Conservation (phyloP, 768 basidiomycete species). For the Tricholoma sp. region DNA sequence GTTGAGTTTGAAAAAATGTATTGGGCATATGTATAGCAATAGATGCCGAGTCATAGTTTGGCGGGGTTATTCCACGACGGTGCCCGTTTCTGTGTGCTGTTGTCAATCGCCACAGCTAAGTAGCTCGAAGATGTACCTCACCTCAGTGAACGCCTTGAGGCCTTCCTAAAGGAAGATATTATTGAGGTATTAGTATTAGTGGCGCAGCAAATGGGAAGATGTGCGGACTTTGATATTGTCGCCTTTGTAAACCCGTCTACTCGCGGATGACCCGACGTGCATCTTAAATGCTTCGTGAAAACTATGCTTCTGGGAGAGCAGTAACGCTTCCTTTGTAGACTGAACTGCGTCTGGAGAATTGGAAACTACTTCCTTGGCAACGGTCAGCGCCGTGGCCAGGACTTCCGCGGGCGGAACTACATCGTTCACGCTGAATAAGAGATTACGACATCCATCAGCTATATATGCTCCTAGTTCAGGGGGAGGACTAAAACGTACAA, state of each 20-base stretch:
- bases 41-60: slow-evolving; percentile 35
- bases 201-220: slow-evolving; percentile 3
- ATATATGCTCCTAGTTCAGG: not conserved
- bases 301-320: slow-evolving; percentile 49
- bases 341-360: slow-evolving; percentile 82
- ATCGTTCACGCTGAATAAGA: slow-evolving; percentile 54
- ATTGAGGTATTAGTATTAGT: no score
- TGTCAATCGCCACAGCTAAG: not conserved
- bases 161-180: slow-evolving; percentile 59
- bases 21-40: not conserved
- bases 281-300: slow-evolving; percentile 44
- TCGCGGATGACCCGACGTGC: slow-evolving; percentile 42
- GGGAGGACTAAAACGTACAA: slow-evolving; percentile 49
- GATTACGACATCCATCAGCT: not conserved
- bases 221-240: slow-evolving; percentile 62
- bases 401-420: slow-evolving; percentile 57
- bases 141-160: slow-evolving; percentile 62
- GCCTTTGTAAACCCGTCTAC: slow-evolving; percentile 51
- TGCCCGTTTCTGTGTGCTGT: slow-evolving; percentile 27
- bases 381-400: slow-evolving; percentile 52
- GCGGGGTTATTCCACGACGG: slow-evolving; percentile 55
- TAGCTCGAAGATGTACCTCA: slow-evolving; percentile 22
- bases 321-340: slow-evolving; percentile 65
- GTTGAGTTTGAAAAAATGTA: not conserved
- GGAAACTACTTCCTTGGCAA: slow-evolving; percentile 52